A percentile compares a stretch with the other conserved stretches of the same genome.
Conservation (phyloP, 768 basidiomycete genomes). For the Galerina marginata region DNA sequence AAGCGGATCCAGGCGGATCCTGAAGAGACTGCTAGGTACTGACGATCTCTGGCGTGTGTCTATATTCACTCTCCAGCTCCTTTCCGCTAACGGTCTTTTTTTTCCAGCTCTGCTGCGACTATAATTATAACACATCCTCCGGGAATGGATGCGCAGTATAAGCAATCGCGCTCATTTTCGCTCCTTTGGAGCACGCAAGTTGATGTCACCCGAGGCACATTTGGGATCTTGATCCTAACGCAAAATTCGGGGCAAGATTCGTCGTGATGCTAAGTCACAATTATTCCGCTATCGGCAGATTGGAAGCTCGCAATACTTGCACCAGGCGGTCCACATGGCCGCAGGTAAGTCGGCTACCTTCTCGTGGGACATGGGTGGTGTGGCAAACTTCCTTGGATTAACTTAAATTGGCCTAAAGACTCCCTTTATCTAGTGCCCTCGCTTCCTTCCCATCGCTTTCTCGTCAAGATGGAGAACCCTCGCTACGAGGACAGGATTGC, state of each 20-base stretch:
- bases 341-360: constrained; percentile 9
- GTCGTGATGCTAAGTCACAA: not conserved
- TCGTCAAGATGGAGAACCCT: constrained; percentile 14
- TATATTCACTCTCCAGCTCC: no score
- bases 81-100: no score
- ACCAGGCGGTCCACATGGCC: constrained; percentile 13
- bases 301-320: not conserved
- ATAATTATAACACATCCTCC: no score
- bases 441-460: not conserved
- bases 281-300: constrained; percentile 1
- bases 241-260: constrained; percentile 2
- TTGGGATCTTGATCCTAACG: not conserved
- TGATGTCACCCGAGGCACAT: not conserved
- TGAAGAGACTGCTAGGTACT: no score
- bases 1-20: no score
- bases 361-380: constrained; percentile 13
- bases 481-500: constrained; percentile 16
- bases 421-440: constrained; percentile 1
- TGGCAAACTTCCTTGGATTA: not conserved
- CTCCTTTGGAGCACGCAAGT: constrained; percentile 5
- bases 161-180: not conserved
- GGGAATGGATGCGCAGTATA: not conserved
- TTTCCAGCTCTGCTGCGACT: no score
- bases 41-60: no score
- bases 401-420: constrained; percentile 5